Base-by-base conservation (phyloP, 257 asterid species). In the Solanum ahanhuiri region DNA sequence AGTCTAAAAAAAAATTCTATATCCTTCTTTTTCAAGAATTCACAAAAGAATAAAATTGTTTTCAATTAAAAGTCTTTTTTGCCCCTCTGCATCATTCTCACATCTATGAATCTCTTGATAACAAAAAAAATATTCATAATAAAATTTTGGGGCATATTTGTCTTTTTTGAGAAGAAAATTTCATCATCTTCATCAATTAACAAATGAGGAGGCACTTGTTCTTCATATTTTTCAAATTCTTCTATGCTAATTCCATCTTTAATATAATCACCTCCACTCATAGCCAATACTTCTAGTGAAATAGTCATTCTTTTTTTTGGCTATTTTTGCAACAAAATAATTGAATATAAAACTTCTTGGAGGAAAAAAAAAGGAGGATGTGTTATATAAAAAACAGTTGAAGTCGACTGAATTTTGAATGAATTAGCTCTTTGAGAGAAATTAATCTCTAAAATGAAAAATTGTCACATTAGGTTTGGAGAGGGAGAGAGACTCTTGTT, bases 281-380 rank as follows among this genome's bases (percentile, higher is more conserved):
- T 91, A 30, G 94, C 93, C 83, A 91, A 79, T 37, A 92, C 95
- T 87, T 93, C 95, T 31, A 90, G 81, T 35, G 94, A 91, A 76
- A 84, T 23, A 4, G 83, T 41, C 95, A 89, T 91, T 2, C 12
- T 3, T 43, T 72, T 73, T 73, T 15, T 12, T 37, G 20, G 33
- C 82, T 22, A 5, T 37, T 35, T 37, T 1, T 67, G 37, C 22
- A 67, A 28, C 1, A 6, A 6, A 18, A 18, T 5, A 18, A 18
- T 4, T 9, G 48, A 70, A 71, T 34, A 18, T 9, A 9, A 33
- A 12, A 66, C 9, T 66, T 10, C 2, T 64, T 33, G 23, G 8
- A 72, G 48, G 48, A 20, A 2, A 72, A 72, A 34, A 3, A 71
- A 20, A 34, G 25, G 25, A 71, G 43, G 33, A 23, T 63, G 4